Base-by-base conservation (phyloP, 2,329 filamentous ascomycete species). In the Fusarium sp. region DNA sequence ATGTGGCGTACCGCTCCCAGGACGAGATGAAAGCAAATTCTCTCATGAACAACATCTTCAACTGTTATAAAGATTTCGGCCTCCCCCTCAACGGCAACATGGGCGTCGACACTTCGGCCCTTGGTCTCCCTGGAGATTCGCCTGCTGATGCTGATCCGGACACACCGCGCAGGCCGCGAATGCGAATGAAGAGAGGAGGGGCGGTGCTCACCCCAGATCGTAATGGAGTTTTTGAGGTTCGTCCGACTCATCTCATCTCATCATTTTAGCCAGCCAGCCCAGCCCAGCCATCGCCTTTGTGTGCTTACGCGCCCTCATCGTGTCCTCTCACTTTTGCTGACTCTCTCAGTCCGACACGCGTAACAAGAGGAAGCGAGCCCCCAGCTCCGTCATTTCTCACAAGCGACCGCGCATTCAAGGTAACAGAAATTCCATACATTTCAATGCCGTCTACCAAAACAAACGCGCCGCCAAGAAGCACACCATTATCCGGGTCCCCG, bases 391-490 rank as follows among this genome's bases (percentile, higher is more conserved):
- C 15, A 25, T 11, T 23, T 6, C 27, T 9, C 45, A 63, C 19
- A 66, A 65, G 39, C 56, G 57, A 27, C 58, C 57, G 35, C 60
- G 60, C 6, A 23, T 52, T 19, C 48, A 62, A 38, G 51, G 42
- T 14, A 39, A 51, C 11, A 65, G 58, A 42, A 63, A 48, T 19
- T 64, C 60, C 33, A 63, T 75, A 23, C 58, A 63, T n/a, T 75
- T 64, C 25, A 59, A 74, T 21, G 66, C 69, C 19, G 51, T 75
- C 16, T 75, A 60, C 33, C 67, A 69, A n/a, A 55, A 73, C 29
- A 60, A 55, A 18, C 65, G 72, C 51, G 70, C 73, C 14, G 39
- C 51, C 6, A 48, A 66, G 38, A 75, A 75, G 25, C 67, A 73
- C 15, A 46, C 63, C 19, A 72, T 75, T 11, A 51, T 73, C 12